Base-by-base conservation (phyloP, 352 stramenopile genomes). In the Globisporangium lucens region DNA sequence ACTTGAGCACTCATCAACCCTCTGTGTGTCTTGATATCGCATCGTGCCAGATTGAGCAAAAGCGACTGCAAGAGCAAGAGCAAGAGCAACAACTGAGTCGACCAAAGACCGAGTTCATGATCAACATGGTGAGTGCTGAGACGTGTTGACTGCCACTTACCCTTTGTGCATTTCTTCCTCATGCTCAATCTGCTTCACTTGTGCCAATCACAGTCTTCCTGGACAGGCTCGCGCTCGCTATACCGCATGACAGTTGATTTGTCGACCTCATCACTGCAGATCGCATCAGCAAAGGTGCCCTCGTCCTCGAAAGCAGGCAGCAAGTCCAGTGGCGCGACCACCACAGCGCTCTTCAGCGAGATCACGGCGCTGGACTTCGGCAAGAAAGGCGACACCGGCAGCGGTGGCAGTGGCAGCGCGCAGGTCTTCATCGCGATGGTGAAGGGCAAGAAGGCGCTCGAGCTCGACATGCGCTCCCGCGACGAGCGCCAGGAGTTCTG, bases 391-490 rank as follows among this genome's bases (percentile, higher is more conserved):
- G 51, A 56, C 13, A 30, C 46, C 27, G 55, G 55, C 36, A 61
- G 53, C 59, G 38, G 51, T 60, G 4, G 41, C 57, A 17, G 52
- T n/a, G 24, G 22, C 27, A 24, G 53, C 8, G n/a, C 46, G 8
- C 56, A 51, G 15, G 33, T 85, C n/a, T 30, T 67, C 27, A 73
- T 74, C 52, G 63, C 64, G 29, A 38, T 57, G 12, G 20, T 41
- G 8, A 70, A 58, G 35, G 46, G 56, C 27, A 73, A 72, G 52
- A 82, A 86, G 68, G 65, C 43, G 35, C 55, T 76, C 43, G 74
- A 84, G 67, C 66, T 85, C 33, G 75, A 82, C 27, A 84, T 87
- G 79, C 71, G 74, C 58, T 82, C 75, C 29, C 46, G 57, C 30
- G 59, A 70, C 13, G 79, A 87, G 29, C 75, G 78, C 51, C 35